Percentiles rank a stretch among this genome's conserved stretches.
Conservation (phyloP, 768 basidiomycete genomes). For the Psilocybe cyanescens region DNA sequence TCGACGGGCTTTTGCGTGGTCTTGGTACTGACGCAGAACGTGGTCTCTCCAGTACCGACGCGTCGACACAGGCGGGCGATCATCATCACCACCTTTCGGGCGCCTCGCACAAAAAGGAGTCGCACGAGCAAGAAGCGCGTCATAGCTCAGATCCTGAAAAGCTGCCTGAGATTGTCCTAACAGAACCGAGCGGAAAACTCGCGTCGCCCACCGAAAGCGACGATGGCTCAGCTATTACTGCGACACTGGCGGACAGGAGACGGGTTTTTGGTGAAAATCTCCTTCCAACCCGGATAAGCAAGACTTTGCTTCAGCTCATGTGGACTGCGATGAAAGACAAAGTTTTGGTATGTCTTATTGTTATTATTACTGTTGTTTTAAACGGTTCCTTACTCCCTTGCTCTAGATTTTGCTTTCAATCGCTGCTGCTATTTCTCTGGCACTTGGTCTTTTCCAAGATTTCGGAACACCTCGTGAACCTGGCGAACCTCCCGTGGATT, state of each 20-base stretch:
- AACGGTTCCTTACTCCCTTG: background rate
- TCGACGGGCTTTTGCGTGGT: slow-evolving; percentile 63
- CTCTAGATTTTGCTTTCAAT: slow-evolving; percentile 83
- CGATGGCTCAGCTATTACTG: slow-evolving; percentile 31
- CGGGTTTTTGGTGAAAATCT: slow-evolving; percentile 78
- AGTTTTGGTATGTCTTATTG: slow-evolving; percentile 65
- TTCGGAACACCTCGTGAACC: slow-evolving; percentile 69
- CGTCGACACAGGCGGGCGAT: slow-evolving; percentile 14
- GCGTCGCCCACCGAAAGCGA: slow-evolving; percentile 21
- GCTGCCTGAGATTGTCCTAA: slow-evolving; percentile 41
- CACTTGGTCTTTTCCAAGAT: slow-evolving; percentile 93
- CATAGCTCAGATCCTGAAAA: slow-evolving; percentile 16
- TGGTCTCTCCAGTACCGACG: slow-evolving; percentile 43
- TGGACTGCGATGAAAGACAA: slow-evolving; percentile 90
- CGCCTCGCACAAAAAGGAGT: slow-evolving; percentile 32
- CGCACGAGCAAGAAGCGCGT: slow-evolving; percentile 19
- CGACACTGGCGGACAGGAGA: slow-evolving; percentile 61
- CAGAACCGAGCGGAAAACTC: slow-evolving; percentile 39
- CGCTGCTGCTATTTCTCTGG: slow-evolving; percentile 91
- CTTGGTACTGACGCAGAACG: slow-evolving; percentile 67
- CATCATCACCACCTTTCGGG: slow-evolving; percentile 22
- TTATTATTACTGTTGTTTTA: too few relatives aligned
- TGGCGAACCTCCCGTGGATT: slow-evolving; percentile 83
- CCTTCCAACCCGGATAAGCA: slow-evolving; percentile 70
- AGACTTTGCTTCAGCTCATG: slow-evolving; percentile 77